These are phyloP conservation scores for Ophioceras dolichostomum DNA, from an alignment of 2,329 filamentous ascomycete species.

Conservation along the genomic window DNA sequence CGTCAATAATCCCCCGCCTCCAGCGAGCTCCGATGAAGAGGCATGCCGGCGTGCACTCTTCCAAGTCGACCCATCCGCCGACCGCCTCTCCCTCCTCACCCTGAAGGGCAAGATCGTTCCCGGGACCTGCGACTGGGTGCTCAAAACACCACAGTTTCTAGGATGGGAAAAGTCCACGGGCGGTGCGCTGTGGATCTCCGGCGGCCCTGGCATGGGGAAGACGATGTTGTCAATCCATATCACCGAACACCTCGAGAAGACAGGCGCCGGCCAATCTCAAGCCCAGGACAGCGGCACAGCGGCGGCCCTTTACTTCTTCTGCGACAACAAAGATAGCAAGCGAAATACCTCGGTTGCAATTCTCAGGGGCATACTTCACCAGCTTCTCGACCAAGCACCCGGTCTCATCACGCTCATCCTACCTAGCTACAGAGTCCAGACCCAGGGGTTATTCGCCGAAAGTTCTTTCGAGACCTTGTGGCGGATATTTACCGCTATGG, in stretches of 20 bases:
- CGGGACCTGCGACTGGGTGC: background rate
- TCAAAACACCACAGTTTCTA: background rate
- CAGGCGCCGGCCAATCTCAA: background rate
- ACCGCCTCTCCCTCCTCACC: background rate
- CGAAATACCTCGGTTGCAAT: background rate
- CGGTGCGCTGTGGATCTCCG: background rate
- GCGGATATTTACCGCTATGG: background rate
- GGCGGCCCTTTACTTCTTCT: background rate
- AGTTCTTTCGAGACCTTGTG: background rate
- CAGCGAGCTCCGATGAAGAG: background rate
- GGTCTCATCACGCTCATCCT: background rate
- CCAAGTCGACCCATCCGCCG: background rate
- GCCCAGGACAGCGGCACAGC: background rate
- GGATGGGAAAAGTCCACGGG: background rate
- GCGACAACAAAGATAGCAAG: background rate
- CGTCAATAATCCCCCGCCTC: background rate
- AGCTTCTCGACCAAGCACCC: background rate
- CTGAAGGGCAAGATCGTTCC: background rate
- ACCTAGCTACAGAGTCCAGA: background rate
- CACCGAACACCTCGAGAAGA: background rate
- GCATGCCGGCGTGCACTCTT: background rate
- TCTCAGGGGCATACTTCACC: background rate
- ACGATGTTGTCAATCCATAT: background rate
- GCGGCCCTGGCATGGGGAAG: background rate
- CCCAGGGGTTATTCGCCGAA: background rate